Conservation (phyloP, 2,329 filamentous ascomycete genomes). For the Chrysoporthe cubensis region DNA sequence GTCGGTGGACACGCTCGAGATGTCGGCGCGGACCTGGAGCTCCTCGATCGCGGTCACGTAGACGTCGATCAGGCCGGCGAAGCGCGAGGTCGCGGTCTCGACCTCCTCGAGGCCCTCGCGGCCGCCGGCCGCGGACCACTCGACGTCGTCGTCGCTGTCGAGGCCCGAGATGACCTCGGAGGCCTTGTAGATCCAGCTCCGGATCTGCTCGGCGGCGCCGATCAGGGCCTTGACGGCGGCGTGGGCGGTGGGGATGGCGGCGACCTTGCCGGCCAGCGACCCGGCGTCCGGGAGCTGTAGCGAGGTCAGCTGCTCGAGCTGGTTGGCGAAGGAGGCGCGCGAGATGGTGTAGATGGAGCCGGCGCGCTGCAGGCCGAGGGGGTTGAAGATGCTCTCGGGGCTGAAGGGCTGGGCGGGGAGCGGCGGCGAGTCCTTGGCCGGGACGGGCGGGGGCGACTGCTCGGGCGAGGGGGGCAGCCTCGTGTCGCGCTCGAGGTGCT, state of each 20-base stretch:
- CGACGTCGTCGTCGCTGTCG: slow-evolving; percentile 94
- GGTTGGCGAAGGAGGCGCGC: slow-evolving; percentile 87
- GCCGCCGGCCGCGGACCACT: slow-evolving; percentile 92
- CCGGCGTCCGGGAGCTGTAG: slow-evolving; percentile 86
- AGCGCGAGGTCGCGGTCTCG: slow-evolving; percentile 76
- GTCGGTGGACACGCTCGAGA: slow-evolving; percentile 68
- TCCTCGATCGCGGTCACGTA: slow-evolving; percentile 95
- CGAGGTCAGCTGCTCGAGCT: slow-evolving; percentile 88
- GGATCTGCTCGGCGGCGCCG: slow-evolving; percentile 88
- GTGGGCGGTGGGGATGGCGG: slow-evolving; percentile 81
- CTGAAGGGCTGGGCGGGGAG: slow-evolving; percentile 44
- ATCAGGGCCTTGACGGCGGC: slow-evolving; percentile 83
- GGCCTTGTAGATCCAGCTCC: slow-evolving; percentile 91
- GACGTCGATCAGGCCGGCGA: slow-evolving; percentile 87
- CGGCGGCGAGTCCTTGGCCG: slow-evolving; percentile 55
- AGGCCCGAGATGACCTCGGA: slow-evolving; percentile 85
- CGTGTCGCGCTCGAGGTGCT: slow-evolving; percentile 58
- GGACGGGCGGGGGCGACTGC: slow-evolving; percentile 45
- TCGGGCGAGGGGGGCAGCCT: slow-evolving; percentile 46
- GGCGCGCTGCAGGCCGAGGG: slow-evolving; percentile 67
- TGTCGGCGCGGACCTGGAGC: slow-evolving; percentile 78
- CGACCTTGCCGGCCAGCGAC: slow-evolving; percentile 80
- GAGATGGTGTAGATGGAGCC: slow-evolving; percentile 95
- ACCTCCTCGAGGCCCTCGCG: slow-evolving; percentile 77
- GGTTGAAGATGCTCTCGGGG: slow-evolving; percentile 67